Percentiles rank a stretch among this genome's conserved stretches.
These are phyloP conservation scores for Trypethelium eluteriae DNA, from an alignment of 495 filamentous ascomycete species.

Conservation along the genomic window DNA sequence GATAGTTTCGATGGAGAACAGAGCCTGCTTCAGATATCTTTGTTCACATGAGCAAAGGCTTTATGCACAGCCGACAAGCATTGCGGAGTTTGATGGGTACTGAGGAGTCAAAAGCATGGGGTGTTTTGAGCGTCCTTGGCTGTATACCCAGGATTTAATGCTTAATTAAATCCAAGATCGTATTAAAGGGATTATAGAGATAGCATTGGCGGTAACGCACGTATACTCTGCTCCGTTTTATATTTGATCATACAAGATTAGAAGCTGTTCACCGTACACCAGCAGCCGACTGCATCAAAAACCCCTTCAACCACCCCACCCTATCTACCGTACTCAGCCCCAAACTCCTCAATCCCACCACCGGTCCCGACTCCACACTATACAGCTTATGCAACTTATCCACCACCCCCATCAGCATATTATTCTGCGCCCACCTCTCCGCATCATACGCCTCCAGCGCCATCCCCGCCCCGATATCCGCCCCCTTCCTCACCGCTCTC, in stretches of 20 bases:
- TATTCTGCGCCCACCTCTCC: constrained; percentile 73
- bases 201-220: background rate
- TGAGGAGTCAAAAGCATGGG: no score
- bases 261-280: constrained; percentile 33
- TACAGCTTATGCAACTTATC: constrained; percentile 95
- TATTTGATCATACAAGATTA: background rate
- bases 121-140: no score
- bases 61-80: no score
- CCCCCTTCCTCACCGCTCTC: constrained; percentile 69
- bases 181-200: background rate
- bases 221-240: background rate
- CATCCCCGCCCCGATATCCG: constrained; percentile 62
- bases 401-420: constrained; percentile 77
- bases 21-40: no score
- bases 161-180: background rate
- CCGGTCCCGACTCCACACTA: constrained; percentile 60
- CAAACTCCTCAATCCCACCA: constrained; percentile 67
- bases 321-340: constrained; percentile 71
- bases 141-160: no score
- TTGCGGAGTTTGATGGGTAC: no score
- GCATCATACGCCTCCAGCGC: constrained; percentile 70
- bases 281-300: constrained; percentile 85
- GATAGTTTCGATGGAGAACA: no score
- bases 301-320: constrained; percentile 70
- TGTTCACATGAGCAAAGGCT: no score